These are phyloP conservation scores for Poteriospumella lacustris DNA, from an alignment of 108 stramenopile species.

Conservation along the genomic window DNA sequence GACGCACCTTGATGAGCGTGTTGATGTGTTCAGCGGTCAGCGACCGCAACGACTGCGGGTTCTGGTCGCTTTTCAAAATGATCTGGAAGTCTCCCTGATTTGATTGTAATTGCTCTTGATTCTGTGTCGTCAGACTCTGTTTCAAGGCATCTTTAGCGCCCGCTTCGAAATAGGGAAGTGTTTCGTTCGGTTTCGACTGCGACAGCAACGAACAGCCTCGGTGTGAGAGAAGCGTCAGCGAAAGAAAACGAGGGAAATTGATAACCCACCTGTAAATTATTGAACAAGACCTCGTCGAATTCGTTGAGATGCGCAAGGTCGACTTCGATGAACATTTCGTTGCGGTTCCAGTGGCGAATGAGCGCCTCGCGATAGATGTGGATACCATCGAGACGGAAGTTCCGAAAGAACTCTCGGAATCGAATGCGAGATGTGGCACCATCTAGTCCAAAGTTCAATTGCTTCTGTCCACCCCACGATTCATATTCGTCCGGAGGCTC, in stretches of 20 bases:
- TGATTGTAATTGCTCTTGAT: constrained; percentile 33
- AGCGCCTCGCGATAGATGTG: constrained; percentile 54
- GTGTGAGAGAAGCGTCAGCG: background rate
- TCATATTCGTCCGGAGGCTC: background rate
- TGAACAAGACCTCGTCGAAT: constrained; percentile 48
- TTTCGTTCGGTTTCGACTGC: constrained; percentile 40
- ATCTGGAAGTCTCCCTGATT: constrained; percentile 47
- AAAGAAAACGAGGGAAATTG: background rate
- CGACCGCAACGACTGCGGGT: constrained; percentile 67
- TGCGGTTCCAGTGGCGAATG: constrained; percentile 47
- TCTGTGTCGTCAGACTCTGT: constrained; percentile 36
- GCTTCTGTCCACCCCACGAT: background rate
- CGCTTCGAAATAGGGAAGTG: constrained; percentile 45
- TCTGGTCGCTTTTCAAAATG: constrained; percentile 44
- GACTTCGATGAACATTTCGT: constrained; percentile 48
- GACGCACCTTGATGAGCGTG: constrained; percentile 69
- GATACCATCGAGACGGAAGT: constrained; percentile 48
- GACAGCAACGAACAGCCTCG: constrained; percentile 16
- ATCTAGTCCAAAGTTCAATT: background rate
- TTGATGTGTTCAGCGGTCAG: constrained; percentile 91
- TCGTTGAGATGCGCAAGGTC: constrained; percentile 52
- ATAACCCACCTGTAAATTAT: constrained; percentile 26
- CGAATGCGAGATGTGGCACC: background rate
- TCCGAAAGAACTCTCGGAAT: constrained; percentile 58
- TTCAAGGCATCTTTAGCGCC: constrained; percentile 51